Evolutionary conservation across 768 basidiomycete genomes (phyloP).

Genomic region (Russula earlei): DNA sequence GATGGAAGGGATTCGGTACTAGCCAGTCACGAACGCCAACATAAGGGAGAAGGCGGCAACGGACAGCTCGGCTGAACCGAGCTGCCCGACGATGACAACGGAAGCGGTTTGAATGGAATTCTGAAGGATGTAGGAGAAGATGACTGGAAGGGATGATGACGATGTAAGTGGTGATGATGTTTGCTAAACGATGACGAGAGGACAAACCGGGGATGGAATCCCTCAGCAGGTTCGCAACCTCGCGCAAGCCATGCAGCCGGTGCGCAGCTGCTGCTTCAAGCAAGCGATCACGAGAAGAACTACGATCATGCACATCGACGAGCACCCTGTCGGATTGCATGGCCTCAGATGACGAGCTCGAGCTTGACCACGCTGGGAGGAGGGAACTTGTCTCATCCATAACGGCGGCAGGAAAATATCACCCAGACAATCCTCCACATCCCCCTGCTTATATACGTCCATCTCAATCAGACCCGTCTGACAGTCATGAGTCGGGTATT

Average conservation of each 20-base stretch:
- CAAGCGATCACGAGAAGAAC: slow-evolving; percentile 3
- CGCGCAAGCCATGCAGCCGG: slow-evolving; percentile 15
- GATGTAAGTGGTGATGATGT: neutral
- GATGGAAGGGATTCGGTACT: slow-evolving; percentile 32
- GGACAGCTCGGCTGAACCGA: slow-evolving; percentile 62
- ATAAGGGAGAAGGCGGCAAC: slow-evolving; percentile 66
- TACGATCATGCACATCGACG: neutral
- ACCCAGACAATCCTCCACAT: no score
- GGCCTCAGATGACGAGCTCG: neutral
- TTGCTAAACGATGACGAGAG: neutral
- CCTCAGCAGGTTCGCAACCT: slow-evolving; percentile 14
- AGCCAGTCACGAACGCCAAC: slow-evolving; percentile 72
- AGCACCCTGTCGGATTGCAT: neutral
- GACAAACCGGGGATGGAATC: slow-evolving; percentile 18
- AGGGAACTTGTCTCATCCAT: slow-evolving; percentile 3
- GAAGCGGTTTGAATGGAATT: slow-evolving; percentile 64
- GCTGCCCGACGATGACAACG: slow-evolving; percentile 52
- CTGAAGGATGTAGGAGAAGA: slow-evolving; percentile 61
- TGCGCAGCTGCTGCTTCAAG: slow-evolving; percentile 11
- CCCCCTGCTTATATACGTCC: neutral
- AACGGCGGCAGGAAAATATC: neutral
- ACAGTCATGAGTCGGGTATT: neutral
- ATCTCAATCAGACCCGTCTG: neutral
- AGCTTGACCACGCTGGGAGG: neutral
- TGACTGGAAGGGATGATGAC: slow-evolving; percentile 32